A percentile compares a stretch with the other conserved stretches of the same genome.
Evolutionary conservation across 352 stramenopile genomes (phyloP).

Genomic region (Paralagenidium karlingii): DNA sequence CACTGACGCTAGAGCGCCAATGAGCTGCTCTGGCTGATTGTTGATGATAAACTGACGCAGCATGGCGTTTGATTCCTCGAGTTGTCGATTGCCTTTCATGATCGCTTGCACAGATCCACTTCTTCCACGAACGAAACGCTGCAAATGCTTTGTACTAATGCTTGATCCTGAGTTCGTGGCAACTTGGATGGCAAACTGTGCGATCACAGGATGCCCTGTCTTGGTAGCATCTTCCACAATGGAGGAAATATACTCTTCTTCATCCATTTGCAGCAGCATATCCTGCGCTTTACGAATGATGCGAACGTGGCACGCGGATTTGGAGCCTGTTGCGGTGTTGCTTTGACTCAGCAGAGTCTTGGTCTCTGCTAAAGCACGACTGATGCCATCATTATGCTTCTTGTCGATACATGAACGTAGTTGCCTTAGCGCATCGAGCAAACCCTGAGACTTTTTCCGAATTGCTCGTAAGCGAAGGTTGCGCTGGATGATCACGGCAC

Average conservation of each 20-base stretch:
- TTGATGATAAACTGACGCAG: too few species aligned
- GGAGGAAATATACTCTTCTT: slow-evolving; percentile 67
- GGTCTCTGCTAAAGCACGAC: slow-evolving; percentile 37
- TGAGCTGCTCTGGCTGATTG: slow-evolving; percentile 53
- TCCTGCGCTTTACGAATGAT: slow-evolving; percentile 31
- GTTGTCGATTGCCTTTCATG: too few species aligned
- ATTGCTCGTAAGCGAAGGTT: slow-evolving; percentile 66
- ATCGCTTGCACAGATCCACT: slow-evolving; percentile 37
- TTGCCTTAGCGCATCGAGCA: slow-evolving; percentile 43
- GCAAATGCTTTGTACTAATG: not conserved
- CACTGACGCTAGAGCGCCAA: slow-evolving; percentile 47
- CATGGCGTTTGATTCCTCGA: too few species aligned
- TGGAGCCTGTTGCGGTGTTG: too few species aligned
- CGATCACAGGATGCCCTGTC: slow-evolving; percentile 39
- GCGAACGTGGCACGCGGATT: slow-evolving; percentile 45
- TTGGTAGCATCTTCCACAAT: slow-evolving; percentile 44
- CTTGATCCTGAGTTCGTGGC: slow-evolving; percentile 43
- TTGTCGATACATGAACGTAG: too few species aligned
- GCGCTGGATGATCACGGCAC: slow-evolving; percentile 72
- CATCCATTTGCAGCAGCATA: slow-evolving; percentile 45
- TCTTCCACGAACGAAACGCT: too few species aligned
- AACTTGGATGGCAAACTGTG: slow-evolving; percentile 48
- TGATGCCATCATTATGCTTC: too few species aligned
- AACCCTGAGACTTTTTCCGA: slow-evolving; percentile 39
- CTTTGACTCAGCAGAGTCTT: too few species aligned